Evolutionary conservation across 2,329 filamentous ascomycete genomes (phyloP), one percentile per base, ranked within the genome.

Genomic region (Neopestalotiopsis clavispora): DNA sequence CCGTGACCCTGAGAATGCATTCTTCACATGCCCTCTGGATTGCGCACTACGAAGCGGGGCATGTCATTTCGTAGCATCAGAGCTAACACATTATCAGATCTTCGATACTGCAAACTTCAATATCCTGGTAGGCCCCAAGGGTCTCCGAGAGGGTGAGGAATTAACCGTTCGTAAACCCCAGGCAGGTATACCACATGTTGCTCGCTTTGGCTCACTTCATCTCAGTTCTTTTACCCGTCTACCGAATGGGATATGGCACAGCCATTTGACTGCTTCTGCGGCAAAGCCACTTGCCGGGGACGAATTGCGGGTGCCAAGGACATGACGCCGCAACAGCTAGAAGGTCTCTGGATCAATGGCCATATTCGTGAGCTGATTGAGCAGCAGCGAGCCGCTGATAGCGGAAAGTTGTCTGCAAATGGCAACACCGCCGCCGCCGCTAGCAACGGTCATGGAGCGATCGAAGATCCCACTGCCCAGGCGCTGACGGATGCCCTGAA

Each of bases 161-260:
- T 81, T 91, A 61, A 89, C 88, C 66, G 86, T 87, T 68, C 58
- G 69, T 78, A 59, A 65, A 52, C 17, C 60, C 71, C 69, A 38
- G 34, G 38, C 56, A 14, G 10, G 13, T 30, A 20, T 17, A 60
- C 13, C 30, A 28, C 57, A 38, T 64, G 69, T 40, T 9, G 9
- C 13, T 32, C 14, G 6, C n/a, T 28, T 23, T 23, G 57, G 59
- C 57, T 69, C 67, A 32, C 64, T 67, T 62, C 45, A 14, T 42
- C 52, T 38, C 66, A 88, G 77, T 94, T 93, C 82, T 94, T 93
- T 80, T 94, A 94, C 74, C 91, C 91, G 4, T 92, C 89, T 67
- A 93, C 91, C 1, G 91, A 94, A 80, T 94, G 90, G 90, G 75
- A 84, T 75, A 93, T 94, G 91, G 88, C 89, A 40, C 91, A 93